phyloP scores from a whole-genome alignment of 331 rosid genomes.

The Malus hybrid region DNA sequence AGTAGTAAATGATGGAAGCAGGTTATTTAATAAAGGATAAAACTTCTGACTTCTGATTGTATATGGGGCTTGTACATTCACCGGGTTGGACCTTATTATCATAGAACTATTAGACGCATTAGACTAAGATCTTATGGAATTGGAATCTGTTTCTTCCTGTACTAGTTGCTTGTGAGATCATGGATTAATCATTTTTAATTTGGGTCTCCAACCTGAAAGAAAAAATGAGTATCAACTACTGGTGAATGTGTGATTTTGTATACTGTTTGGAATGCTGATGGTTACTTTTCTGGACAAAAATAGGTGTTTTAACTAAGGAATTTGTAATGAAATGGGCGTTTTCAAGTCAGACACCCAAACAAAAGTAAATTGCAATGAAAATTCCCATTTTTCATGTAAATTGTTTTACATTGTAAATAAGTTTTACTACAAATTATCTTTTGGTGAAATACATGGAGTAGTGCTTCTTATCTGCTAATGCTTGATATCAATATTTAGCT shows the following conservation, averaged over 20 bases:
- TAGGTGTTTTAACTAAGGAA: neutral
- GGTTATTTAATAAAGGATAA: no score
- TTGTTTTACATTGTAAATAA: neutral
- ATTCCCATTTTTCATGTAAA: neutral
- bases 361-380: neutral
- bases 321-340: neutral
- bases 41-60: no score
- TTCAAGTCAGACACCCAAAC: neutral
- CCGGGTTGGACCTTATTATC: no score
- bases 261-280: neutral
- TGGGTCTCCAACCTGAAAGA: neutral
- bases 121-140: neutral
- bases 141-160: neutral
- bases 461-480: neutral
- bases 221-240: neutral
- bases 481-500: neutral
- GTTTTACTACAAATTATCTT: neutral
- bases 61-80: no score
- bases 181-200: neutral
- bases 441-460: neutral
- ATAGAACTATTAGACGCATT: neutral
- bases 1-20: no score
- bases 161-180: neutral
- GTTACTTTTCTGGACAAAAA: neutral
- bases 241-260: neutral